Evolutionary conservation across 1,284 basidiomycete genomes (phyloP).

Genomic region (Leccinum proximum): DNA sequence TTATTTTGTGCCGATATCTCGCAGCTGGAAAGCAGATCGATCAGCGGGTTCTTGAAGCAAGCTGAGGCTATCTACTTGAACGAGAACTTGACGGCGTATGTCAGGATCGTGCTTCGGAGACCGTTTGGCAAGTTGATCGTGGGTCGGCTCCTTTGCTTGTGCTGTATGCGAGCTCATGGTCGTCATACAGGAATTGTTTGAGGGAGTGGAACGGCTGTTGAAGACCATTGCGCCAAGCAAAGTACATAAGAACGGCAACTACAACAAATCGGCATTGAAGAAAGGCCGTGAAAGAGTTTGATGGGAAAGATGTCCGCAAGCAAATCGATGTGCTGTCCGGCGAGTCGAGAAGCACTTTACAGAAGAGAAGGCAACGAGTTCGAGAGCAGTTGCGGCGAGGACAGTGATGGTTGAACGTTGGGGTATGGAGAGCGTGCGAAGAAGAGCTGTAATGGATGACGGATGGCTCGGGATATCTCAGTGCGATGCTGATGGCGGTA

Average conservation of each 20-base stretch:
- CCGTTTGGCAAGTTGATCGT: conserved; percentile 90
- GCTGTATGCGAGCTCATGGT: conserved; percentile 10
- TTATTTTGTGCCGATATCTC: conserved; percentile 83
- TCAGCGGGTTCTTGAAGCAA: conserved; percentile 65
- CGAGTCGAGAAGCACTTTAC: conserved; percentile 97
- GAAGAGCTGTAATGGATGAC: conserved; percentile 76
- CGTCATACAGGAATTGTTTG: conserved; percentile 82
- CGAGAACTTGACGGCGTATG: conserved; percentile 84
- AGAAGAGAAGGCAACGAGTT: conserved; percentile 40
- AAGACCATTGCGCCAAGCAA: conserved; percentile 82
- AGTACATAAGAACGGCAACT: conserved; percentile 74
- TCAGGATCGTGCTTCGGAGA: conserved; percentile 84
- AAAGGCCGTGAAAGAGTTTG: conserved; percentile 85
- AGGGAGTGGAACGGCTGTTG: conserved; percentile 85
- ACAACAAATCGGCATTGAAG: conserved; percentile 77
- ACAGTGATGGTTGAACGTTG: conserved; percentile 57
- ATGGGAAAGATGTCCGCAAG: conserved; percentile 86
- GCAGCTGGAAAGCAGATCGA: conserved; percentile 65
- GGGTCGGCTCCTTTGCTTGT: conserved; percentile 29
- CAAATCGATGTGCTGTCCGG: conserved; percentile 83
- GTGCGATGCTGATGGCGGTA: conserved; percentile 73
- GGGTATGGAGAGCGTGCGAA: conserved; percentile 89
- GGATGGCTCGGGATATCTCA: conserved; percentile 71
- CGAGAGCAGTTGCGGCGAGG: conserved; percentile 54
- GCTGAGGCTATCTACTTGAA: conserved; percentile 80